Conservation (phyloP, 805 yeast species). For the Zygosaccharomyces rouxii region DNA sequence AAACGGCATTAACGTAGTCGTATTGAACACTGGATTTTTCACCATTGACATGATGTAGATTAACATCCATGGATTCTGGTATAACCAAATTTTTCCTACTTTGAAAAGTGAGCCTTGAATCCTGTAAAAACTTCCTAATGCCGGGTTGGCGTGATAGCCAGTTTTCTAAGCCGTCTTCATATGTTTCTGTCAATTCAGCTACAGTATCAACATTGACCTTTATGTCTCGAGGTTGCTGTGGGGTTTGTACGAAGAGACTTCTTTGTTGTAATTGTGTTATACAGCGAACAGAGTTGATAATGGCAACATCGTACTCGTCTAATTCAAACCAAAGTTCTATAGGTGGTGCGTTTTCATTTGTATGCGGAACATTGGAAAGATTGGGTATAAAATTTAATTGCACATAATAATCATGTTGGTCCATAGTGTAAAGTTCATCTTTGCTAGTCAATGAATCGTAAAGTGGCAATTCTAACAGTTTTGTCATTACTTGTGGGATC, state of each 20-base stretch:
- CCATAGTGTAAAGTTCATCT: slow-evolving; percentile 20
- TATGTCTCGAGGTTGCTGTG: slow-evolving; percentile 26
- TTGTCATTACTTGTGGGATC: slow-evolving; percentile 22
- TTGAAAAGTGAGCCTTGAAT: slow-evolving; percentile 17
- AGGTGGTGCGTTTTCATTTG: slow-evolving; percentile 16
- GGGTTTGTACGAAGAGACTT: slow-evolving; percentile 23
- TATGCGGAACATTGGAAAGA: slow-evolving; percentile 9
- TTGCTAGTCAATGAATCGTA: slow-evolving; percentile 11
- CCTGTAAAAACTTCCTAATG: slow-evolving; percentile 37
- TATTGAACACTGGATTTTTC: slow-evolving; percentile 16
- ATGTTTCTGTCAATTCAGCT: slow-evolving; percentile 16
- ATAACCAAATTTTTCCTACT: slow-evolving; percentile 14
- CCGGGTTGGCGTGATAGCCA: slow-evolving; percentile 43
- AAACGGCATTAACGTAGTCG: slow-evolving; percentile 21
- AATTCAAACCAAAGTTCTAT: slow-evolving; percentile 32
- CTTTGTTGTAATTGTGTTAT: slow-evolving; percentile 21
- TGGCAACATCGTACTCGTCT: slow-evolving; percentile 27
- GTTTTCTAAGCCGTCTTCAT: slow-evolving; percentile 25
- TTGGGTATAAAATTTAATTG: slow-evolving; percentile 28
- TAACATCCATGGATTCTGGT: slow-evolving; percentile 13
- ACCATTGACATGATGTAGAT: slow-evolving; percentile 9
- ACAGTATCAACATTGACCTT: slow-evolving; percentile 21
- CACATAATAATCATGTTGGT: slow-evolving; percentile 30
- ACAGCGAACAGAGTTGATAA: slow-evolving; percentile 23
- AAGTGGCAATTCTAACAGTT: slow-evolving; percentile 22